Base-by-base conservation (phyloP, 352 stramenopile species). In the Globisporangium parvum region DNA sequence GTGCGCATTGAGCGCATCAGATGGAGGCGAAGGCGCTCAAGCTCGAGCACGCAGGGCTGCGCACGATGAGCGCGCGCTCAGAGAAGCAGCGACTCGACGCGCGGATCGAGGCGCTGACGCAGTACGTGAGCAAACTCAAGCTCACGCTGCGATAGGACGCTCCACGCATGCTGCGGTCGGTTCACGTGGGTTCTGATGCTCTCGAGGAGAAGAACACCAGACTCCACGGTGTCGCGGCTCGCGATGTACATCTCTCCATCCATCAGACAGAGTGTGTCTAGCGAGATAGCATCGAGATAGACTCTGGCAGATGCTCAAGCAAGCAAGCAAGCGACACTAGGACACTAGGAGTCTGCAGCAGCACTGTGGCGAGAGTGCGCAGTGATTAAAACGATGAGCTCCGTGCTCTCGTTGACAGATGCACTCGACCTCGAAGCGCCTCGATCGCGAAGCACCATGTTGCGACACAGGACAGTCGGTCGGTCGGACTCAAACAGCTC, bases 51-150 rank as follows among this genome's bases (percentile, higher is more conserved):
- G 51, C 62, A 2, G 73, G 66, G 2, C 57, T 67, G 35, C 69
- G 67, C 37, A 79, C 70, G 37, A 82, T 82, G 59, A 75, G 61
- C 47, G 55, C 70, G 6, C 67, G 73, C 33, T 73, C 63, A 1
- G 63, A 78, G 39, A 75, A 73, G 46, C 54, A 54, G 37, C 54
- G 58, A 51, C 58, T 78, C 23, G 69, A 78, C 33, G 62, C 24
- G 33, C 58, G 41, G n/a, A 28, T 78, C 23, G 66, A 62, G 17
- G 23, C 60, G 1, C 60, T 78, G 55, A 51, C 58, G 41, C 57
- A 65, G n/a, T 64, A 71, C 15, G 63, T 78, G 47, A 64, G 55
- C 31, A 66, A 51, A 4, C 59, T 77, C 28, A 77, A 72, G 53
- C 54, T 77, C 47, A 64, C 51, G 12, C 52, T 77, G 42, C 65